Evolutionary conservation across 2,329 filamentous ascomycete species (phyloP).

Genomic region (Colletotrichum somersetense): DNA sequence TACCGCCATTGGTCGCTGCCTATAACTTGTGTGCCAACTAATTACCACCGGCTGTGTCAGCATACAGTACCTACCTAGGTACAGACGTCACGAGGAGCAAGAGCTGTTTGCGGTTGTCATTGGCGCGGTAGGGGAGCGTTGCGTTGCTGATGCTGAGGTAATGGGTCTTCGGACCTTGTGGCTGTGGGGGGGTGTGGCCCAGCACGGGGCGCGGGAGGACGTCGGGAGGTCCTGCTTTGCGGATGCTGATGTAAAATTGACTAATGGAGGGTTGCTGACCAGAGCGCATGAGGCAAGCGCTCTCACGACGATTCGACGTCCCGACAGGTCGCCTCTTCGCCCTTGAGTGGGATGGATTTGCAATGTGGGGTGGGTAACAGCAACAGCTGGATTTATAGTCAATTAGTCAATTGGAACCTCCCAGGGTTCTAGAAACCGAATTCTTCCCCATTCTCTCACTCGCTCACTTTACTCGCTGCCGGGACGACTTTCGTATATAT

Average conservation of each 20-base stretch:
- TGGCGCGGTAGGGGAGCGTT: conserved; percentile 1
- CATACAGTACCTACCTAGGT: background rate
- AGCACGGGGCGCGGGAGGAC: background rate
- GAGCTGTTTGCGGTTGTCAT: conserved; percentile 12
- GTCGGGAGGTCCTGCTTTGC: conserved; percentile 8
- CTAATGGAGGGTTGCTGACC: conserved; percentile 43
- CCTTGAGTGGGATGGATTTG: background rate
- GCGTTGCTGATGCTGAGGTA: conserved; percentile 6
- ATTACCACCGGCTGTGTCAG: conserved; percentile 20
- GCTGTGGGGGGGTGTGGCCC: conserved; percentile 3
- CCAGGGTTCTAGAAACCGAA: conserved; percentile 7
- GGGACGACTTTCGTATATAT: conserved; percentile 23
- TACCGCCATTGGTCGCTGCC: background rate
- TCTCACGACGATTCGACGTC: conserved; percentile 10
- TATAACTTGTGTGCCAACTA: background rate
- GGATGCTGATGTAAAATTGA: conserved; percentile 49
- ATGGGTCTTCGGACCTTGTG: background rate
- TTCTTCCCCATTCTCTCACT: background rate
- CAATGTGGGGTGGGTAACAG: conserved; percentile 3
- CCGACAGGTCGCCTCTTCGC: background rate
- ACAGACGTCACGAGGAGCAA: background rate
- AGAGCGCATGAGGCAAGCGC: conserved; percentile 27
- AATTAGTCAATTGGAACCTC: conserved; percentile 8
- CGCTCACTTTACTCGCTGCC: background rate
- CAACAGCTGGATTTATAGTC: background rate